Base-by-base conservation (phyloP, 2,329 filamentous ascomycete species). In the Claviceps capensis region DNA sequence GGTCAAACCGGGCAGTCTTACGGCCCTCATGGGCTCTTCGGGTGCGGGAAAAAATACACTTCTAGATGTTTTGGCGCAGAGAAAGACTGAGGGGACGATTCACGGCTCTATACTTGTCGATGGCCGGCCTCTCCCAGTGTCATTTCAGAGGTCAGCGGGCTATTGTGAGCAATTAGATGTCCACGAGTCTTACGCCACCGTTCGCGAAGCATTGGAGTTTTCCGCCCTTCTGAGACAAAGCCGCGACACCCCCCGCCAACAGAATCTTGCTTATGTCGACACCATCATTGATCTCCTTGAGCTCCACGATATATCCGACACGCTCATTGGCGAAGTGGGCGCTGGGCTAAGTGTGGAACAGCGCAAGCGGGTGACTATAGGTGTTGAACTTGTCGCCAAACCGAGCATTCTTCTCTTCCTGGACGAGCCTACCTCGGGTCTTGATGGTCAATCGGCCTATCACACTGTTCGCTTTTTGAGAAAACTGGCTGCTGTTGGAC, bases 31-130 rank as follows among this genome's bases (percentile, higher is more conserved):
- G 86, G 83, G 86, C 60, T 80, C 85, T 2, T 86, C 83, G 11
- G 87, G 86, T 57, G 88, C 88, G 16, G 88, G 88, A 49, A 94
- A 94, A 67, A 94, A 88, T 0, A 93, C 88, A 0, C 75, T 95
- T 2, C 72, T 94, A 6, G 88, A 94, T 64, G 85, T 88, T 2
- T 75, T 95, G 36, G 88, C 88, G 5, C 86, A 85, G 55, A 80
- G 86, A 59, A 85, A 86, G 53, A 89, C 84, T 1, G 86, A 87
- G 68, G 87, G 87, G 58, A 82, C 85, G 2, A 85, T 91, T 26
- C 72, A 70, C 17, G 87, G 87, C 45, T 81, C 85, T 49, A 85
- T 90, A 72, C 65, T 88, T 54, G 85, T 91, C 16, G 85, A 91
- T 56, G 86, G 86, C 1, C 77, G 77, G 8, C 81, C 79, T 11